These are phyloP conservation scores for Colletotrichum chlorophyti DNA, from an alignment of 2,329 filamentous ascomycete genomes.

Conservation along the genomic window DNA sequence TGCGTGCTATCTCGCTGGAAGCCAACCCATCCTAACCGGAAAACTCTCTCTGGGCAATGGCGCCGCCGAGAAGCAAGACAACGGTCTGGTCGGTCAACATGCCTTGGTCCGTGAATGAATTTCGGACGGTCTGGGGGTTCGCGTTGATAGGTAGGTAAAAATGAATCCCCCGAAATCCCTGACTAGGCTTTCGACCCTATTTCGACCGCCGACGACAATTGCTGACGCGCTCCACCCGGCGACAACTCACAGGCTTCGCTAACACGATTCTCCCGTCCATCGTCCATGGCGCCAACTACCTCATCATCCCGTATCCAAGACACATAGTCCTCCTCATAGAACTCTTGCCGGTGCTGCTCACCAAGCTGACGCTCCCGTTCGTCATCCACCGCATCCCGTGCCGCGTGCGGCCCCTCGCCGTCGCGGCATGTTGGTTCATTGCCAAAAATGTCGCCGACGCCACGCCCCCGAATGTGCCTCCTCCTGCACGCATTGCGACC, in stretches of 20 bases:
- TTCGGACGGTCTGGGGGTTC: constrained; percentile 13
- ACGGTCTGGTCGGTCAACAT: background rate
- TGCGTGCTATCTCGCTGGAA: background rate
- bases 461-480: constrained; percentile 42
- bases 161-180: too few species aligned
- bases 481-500: constrained; percentile 37
- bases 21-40: background rate
- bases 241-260: constrained; percentile 35
- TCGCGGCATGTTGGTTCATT: constrained; percentile 37
- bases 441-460: constrained; percentile 35
- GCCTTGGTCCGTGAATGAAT: background rate
- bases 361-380: constrained; percentile 38
- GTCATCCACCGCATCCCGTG: constrained; percentile 35
- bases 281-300: constrained; percentile 41
- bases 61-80: background rate
- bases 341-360: constrained; percentile 36
- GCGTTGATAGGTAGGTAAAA: constrained; percentile 19
- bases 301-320: constrained; percentile 42
- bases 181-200: background rate
- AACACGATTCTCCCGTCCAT: constrained; percentile 39
- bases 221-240: background rate
- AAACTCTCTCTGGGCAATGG: constrained; percentile 6
- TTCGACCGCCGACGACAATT: background rate
- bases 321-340: constrained; percentile 41
- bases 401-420: constrained; percentile 36